phyloP scores from a whole-genome alignment of 495 filamentous ascomycete genomes.

The Penicillium dipodomyicola region DNA sequence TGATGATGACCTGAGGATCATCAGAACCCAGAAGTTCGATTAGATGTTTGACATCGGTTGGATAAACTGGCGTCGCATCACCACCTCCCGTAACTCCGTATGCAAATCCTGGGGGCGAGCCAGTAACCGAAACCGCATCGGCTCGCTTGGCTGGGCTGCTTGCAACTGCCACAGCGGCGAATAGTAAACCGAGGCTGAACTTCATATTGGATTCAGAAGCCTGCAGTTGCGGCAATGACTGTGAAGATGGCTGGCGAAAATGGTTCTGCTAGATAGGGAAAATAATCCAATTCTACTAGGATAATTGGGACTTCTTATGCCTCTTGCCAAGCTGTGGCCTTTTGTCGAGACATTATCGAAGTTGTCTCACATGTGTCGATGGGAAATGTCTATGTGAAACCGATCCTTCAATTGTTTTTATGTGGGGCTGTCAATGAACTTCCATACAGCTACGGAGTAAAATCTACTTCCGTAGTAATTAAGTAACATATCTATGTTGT shows the following conservation, averaged over 20 bases:
- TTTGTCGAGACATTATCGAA: neutral
- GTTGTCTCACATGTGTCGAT: neutral
- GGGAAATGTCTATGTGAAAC: neutral
- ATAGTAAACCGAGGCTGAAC: neutral
- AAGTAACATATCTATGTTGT: no score
- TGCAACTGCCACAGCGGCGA: neutral
- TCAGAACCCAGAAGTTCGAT: conserved; percentile 24
- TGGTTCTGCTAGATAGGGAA: neutral
- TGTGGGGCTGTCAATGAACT: neutral
- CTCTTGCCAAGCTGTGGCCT: neutral
- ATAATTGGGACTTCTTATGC: neutral
- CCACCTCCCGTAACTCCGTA: neutral
- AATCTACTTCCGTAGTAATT: no score
- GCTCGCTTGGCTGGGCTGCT: neutral
- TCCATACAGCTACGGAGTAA: no score
- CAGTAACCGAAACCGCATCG: neutral
- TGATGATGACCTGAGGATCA: conserved; percentile 39
- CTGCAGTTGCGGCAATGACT: neutral
- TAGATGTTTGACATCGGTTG: neutral
- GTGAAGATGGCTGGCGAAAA: neutral
- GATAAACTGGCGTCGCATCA: neutral
- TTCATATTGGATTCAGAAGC: neutral
- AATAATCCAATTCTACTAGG: neutral
- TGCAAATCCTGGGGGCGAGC: neutral
- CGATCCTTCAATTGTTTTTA: neutral